Conservation (phyloP, 768 basidiomycete species). For the Dioszegia crocea region DNA sequence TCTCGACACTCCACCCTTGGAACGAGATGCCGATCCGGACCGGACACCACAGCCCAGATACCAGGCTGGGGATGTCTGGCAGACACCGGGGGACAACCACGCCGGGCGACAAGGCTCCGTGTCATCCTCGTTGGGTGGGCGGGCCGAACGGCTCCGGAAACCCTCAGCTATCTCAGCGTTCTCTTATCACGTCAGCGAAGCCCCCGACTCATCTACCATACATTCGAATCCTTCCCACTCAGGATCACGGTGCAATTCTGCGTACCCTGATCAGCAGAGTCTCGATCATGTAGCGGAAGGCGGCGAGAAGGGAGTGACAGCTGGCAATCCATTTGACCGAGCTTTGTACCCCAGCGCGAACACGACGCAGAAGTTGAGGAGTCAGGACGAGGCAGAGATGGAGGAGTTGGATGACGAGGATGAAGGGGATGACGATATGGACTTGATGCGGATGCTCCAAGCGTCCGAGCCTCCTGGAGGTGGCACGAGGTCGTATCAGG, state of each 20-base stretch:
- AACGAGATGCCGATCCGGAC: background rate
- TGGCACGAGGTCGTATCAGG: background rate
- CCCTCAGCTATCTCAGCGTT: conserved; percentile 2
- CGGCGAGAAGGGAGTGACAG: no score
- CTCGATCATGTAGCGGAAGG: no score
- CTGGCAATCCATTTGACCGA: no score
- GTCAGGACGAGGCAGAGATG: background rate
- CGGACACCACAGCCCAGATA: background rate
- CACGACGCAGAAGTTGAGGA: no score
- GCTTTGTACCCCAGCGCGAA: no score
- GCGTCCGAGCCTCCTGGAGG: conserved; percentile 17
- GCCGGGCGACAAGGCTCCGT: background rate
- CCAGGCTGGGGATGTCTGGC: conserved; percentile 3
- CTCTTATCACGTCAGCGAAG: background rate
- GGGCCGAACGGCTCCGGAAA: conserved; percentile 3
- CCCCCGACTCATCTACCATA: background rate
- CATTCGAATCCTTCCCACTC: background rate
- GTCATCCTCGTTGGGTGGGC: background rate
- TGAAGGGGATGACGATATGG: conserved; percentile 33
- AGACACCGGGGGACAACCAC: background rate
- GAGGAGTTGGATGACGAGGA: conserved; percentile 10
- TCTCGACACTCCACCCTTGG: background rate
- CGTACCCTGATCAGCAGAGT: no score
- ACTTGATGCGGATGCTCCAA: conserved; percentile 37
- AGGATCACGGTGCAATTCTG: background rate